Evolutionary conservation across 2,329 filamentous ascomycete genomes (phyloP).

Genomic region (Hirsutella rhossiliensis): DNA sequence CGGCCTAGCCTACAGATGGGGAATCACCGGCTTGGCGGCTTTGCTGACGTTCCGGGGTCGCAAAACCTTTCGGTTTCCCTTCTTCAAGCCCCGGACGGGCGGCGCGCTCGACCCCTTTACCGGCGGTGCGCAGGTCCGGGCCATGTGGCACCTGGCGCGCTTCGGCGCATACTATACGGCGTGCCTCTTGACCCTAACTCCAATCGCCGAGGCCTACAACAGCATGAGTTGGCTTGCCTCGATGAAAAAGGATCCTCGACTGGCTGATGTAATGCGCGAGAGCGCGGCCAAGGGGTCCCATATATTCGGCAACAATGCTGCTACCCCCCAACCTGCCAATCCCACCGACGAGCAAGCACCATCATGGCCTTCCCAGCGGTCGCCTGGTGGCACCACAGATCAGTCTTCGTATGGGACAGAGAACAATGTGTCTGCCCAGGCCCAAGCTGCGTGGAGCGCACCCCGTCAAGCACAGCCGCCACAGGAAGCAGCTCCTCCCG

Average conservation of each 20-base stretch:
- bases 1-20: conserved; percentile 16
- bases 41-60: conserved; percentile 16
- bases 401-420: neutral
- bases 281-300: neutral
- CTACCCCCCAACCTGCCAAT: too few relatives aligned
- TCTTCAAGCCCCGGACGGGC: conserved; percentile 21
- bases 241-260: conserved; percentile 15
- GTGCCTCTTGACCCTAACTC: conserved; percentile 8
- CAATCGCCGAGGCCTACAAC: conserved; percentile 7
- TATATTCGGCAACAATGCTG: too few relatives aligned
- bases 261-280: conserved; percentile 10
- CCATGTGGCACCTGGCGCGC: conserved; percentile 24
- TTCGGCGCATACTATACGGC: conserved; percentile 20
- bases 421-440: neutral
- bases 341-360: too few relatives aligned
- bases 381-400: neutral
- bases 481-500: neutral
- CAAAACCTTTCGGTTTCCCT: conserved; percentile 25
- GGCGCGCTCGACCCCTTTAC: conserved; percentile 18
- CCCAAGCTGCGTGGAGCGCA: conserved; percentile 6
- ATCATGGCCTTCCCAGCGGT: too few relatives aligned
- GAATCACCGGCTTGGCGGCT: conserved; percentile 12
- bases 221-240: too few relatives aligned
- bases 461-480: conserved; percentile 4
- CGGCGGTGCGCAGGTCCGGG: conserved; percentile 12